phyloP scores from a whole-genome alignment of 345 rosid species.

The Brassica carinata region DNA sequence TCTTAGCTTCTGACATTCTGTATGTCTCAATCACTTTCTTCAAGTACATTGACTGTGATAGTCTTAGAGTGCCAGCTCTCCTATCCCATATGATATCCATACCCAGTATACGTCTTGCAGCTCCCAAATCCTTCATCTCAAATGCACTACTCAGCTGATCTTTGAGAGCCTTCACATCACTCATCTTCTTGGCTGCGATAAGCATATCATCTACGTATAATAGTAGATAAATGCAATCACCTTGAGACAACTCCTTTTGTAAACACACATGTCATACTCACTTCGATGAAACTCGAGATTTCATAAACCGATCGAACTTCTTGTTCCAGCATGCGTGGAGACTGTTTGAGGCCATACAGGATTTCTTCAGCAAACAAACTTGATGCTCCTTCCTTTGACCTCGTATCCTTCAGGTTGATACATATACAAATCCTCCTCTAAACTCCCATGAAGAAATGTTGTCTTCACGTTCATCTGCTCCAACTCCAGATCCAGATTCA shows the following conservation, averaged over 20 bases:
- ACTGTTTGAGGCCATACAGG: background rate
- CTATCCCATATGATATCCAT: too few relatives aligned
- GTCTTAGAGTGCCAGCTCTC: too few relatives aligned
- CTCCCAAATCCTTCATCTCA: too few relatives aligned
- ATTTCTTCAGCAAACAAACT: background rate
- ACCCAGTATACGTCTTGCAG: too few relatives aligned
- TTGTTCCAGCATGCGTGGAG: background rate
- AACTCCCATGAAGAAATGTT: background rate
- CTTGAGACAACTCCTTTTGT: background rate
- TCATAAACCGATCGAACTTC: background rate
- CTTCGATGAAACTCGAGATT: background rate
- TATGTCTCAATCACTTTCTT: too few relatives aligned
- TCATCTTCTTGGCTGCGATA: background rate
- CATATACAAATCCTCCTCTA: background rate
- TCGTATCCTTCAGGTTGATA: background rate
- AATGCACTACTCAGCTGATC: too few relatives aligned
- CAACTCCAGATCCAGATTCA: background rate
- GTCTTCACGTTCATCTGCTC: background rate
- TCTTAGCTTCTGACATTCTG: too few relatives aligned
- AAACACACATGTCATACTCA: background rate
- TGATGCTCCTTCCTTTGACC: background rate
- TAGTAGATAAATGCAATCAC: background rate
- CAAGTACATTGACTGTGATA: too few relatives aligned
- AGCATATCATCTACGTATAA: background rate
- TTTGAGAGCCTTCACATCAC: background rate